Percentiles rank a stretch among this genome's conserved stretches.
These are phyloP conservation scores for Podila minutissima DNA, from an alignment of 192 early-diverging fungal species.

Conservation along the genomic window DNA sequence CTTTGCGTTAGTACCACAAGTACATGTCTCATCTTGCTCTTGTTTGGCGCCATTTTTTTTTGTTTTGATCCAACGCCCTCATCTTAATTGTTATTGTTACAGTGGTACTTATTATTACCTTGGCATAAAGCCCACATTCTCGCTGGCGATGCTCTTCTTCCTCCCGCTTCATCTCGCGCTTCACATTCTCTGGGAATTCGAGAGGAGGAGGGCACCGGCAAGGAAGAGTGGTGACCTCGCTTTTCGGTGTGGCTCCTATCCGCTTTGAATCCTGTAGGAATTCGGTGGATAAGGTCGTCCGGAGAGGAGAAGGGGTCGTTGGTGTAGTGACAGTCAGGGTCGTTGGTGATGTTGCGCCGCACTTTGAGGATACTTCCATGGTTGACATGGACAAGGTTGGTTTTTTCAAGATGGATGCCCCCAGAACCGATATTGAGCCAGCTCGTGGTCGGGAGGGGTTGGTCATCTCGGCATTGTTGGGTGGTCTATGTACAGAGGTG, in stretches of 20 bases:
- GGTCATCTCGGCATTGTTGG: background rate
- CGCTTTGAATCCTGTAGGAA: background rate
- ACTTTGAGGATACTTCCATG: background rate
- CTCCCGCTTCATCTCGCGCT: constrained; percentile 27
- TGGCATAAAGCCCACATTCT: constrained; percentile 36
- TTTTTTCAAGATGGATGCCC: background rate
- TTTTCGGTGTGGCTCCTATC: background rate
- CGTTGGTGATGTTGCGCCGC: background rate
- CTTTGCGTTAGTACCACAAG: background rate
- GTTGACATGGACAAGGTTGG: background rate
- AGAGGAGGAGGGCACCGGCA: constrained; percentile 29
- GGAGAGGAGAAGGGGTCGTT: constrained; percentile 9
- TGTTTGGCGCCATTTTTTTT: background rate
- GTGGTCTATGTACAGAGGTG: background rate
- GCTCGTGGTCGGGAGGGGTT: background rate
- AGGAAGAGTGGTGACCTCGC: background rate
- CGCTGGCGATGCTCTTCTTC: constrained; percentile 34
- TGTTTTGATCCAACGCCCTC: no score
- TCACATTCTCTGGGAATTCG: constrained; percentile 31
- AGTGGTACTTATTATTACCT: constrained; percentile 15
- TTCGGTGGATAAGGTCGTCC: constrained; percentile 8
- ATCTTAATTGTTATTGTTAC: no score
- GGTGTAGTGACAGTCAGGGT: background rate
- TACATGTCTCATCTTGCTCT: background rate
- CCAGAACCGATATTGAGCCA: background rate